Conservation (phyloP, 352 stramenopile species). For the Hyaloperonospora arabidopsidis region DNA sequence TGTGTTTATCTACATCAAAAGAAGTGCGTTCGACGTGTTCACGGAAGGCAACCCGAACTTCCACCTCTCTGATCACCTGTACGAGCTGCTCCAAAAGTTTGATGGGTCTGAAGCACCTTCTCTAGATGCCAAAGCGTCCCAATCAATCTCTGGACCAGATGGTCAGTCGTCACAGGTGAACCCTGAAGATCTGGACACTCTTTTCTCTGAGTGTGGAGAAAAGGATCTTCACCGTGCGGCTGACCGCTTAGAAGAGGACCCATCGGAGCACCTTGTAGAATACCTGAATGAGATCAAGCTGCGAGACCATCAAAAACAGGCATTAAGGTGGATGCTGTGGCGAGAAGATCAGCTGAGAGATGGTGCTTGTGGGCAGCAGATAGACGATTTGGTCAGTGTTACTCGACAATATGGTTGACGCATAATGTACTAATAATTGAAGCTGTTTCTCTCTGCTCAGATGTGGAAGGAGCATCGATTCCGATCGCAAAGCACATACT, state of each 20-base stretch:
- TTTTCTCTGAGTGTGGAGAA: constrained; percentile 60
- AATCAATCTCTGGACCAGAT: constrained; percentile 4
- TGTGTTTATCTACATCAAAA: constrained; percentile 54
- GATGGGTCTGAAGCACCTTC: constrained; percentile 15
- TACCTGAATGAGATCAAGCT: constrained; percentile 63
- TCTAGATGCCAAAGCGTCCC: constrained; percentile 8
- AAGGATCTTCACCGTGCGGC: constrained; percentile 16
- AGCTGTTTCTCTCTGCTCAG: constrained; percentile 21
- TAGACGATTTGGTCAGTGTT: constrained; percentile 40
- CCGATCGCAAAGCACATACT: constrained; percentile 44
- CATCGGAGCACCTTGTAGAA: constrained; percentile 33
- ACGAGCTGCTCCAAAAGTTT: constrained; percentile 47
- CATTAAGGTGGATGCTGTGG: constrained; percentile 83
- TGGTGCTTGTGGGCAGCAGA: constrained; percentile 21
- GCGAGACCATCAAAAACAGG: constrained; percentile 75
- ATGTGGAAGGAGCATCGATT: constrained; percentile 69
- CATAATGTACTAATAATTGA: constrained; percentile 12
- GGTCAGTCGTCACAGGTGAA: constrained; percentile 21
- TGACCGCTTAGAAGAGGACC: constrained; percentile 14
- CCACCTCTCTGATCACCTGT: constrained; percentile 55
- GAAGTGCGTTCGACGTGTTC: constrained; percentile 57
- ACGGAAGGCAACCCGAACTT: constrained; percentile 50
- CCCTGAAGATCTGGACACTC: constrained; percentile 42
- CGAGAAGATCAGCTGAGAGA: constrained; percentile 45
- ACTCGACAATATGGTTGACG: neutral